Conservation (phyloP, 345 rosid genomes). For the Capsella bursapastoris region DNA sequence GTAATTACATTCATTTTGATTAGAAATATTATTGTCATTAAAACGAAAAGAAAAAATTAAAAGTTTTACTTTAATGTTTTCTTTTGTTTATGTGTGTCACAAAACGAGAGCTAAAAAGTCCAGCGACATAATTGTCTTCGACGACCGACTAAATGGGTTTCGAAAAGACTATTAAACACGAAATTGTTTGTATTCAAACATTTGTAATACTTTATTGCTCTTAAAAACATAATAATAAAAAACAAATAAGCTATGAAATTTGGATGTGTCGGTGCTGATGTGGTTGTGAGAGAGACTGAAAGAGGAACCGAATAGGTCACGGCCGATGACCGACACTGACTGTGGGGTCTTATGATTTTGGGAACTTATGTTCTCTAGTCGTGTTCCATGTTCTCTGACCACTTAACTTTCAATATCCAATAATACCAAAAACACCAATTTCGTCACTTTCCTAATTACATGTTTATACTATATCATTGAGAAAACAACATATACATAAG, state of each 20-base stretch:
- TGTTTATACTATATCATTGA: not conserved
- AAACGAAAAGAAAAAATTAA: no score
- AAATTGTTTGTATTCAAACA: slow-evolving; percentile 1
- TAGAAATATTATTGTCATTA: not conserved
- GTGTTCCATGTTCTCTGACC: not conserved
- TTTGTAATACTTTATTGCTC: not conserved
- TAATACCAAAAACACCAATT: slow-evolving; percentile 8
- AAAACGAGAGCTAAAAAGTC: slow-evolving; percentile 22
- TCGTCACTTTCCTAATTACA: not conserved
- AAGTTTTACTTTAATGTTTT: no score
- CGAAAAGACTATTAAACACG: not conserved
- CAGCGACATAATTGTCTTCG: not conserved
- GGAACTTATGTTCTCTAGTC: slow-evolving; percentile 24
- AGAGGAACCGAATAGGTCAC: slow-evolving; percentile 30
- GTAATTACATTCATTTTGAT: not conserved
- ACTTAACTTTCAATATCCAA: not conserved
- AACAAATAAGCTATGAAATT: not conserved
- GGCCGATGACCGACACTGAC: slow-evolving; percentile 36
- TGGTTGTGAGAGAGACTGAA: not conserved
- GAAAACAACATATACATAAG: no score
- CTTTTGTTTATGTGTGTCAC: not conserved
- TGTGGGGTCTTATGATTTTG: slow-evolving; percentile 24
- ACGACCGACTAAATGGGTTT: not conserved
- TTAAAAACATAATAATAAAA: not conserved
- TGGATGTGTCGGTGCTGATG: slow-evolving; percentile 36